Evolutionary conservation across 192 early-diverging fungal species (phyloP).

Genomic region (Dissophora globulifera): DNA sequence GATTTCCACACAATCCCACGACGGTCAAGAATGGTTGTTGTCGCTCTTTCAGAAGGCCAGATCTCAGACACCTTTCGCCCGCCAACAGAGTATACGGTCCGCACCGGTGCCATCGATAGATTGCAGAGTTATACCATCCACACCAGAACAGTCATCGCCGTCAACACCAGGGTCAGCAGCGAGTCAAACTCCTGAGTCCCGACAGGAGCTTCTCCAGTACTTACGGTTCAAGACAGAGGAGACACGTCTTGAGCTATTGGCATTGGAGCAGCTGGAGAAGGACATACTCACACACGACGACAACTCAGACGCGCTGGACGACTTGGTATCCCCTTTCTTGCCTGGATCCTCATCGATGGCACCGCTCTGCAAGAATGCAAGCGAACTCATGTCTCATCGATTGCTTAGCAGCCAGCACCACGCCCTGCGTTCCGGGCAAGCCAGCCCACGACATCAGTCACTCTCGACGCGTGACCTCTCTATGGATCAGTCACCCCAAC

Average conservation of each 20-base stretch:
- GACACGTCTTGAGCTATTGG: constrained; percentile 27
- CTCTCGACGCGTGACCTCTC: no score
- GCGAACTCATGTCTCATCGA: no score
- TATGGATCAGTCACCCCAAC: neutral
- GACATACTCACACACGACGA: constrained; percentile 2
- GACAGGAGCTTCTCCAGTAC: constrained; percentile 9
- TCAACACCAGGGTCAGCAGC: neutral
- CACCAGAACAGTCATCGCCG: neutral
- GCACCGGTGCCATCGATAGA: no score
- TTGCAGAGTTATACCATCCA: no score
- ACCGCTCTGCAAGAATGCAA: no score
- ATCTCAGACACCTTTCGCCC: constrained; percentile 1
- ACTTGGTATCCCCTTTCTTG: constrained; percentile 2
- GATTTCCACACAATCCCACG: no score
- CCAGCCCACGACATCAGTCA: no score
- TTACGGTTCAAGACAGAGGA: constrained; percentile 29
- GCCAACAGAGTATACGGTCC: no score
- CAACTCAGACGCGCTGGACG: neutral
- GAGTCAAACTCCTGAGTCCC: no score
- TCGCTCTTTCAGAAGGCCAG: constrained; percentile 11
- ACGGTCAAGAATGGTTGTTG: neutral
- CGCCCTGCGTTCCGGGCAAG: no score
- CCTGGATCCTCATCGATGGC: no score
- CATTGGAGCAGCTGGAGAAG: constrained; percentile 27
- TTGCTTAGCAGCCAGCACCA: no score